Conservation (phyloP, 768 basidiomycete species). For the Boletus subparvulus region DNA sequence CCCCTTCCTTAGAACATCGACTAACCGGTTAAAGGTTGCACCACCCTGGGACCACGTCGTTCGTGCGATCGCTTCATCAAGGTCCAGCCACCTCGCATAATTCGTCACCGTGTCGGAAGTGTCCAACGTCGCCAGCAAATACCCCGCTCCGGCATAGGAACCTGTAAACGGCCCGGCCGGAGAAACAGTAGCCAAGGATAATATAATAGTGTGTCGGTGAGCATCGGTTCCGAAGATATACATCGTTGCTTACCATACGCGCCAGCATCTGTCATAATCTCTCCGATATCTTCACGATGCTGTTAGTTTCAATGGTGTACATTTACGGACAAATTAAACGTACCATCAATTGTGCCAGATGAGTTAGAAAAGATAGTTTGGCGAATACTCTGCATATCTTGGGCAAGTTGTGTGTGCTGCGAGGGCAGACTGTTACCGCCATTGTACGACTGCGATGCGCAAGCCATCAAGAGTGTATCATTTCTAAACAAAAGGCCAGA, state of each 20-base stretch:
- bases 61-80: conserved; percentile 58
- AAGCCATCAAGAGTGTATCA: not conserved
- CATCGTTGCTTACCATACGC: conserved; percentile 52
- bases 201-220: not conserved
- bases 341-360: conserved; percentile 60
- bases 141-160: conserved; percentile 66
- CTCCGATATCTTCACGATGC: conserved; percentile 46
- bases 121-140: conserved; percentile 52
- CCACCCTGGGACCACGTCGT: conserved; percentile 60
- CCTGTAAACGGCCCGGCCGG: conserved; percentile 41
- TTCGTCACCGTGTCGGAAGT: conserved; percentile 34
- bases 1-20: not conserved
- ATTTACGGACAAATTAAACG: conserved; percentile 1
- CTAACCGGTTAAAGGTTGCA: conserved; percentile 49
- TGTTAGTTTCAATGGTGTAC: not conserved
- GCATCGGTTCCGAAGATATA: not conserved
- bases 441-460: conserved; percentile 49
- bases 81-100: conserved; percentile 68
- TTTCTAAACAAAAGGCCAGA: not conserved
- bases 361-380: conserved; percentile 56
- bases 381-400: conserved; percentile 53
- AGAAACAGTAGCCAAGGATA: not conserved
- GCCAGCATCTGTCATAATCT: conserved; percentile 52
- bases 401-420: conserved; percentile 43
- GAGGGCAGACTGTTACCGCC: conserved; percentile 62